phyloP scores from a whole-genome alignment of 495 filamentous ascomycete genomes.

The Chaetomidium leptoderma region DNA sequence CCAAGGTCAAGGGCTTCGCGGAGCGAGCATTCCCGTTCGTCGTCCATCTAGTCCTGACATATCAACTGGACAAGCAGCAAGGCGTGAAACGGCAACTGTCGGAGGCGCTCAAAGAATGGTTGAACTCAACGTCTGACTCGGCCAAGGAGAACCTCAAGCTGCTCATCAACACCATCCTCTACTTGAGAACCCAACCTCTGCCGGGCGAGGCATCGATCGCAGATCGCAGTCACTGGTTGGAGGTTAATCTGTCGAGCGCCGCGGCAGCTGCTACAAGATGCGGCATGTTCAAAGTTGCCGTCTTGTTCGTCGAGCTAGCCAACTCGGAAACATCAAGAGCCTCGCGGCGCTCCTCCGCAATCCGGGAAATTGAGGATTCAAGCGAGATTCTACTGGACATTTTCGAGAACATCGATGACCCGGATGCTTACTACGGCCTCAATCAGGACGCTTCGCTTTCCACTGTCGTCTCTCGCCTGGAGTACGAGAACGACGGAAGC shows the following conservation, averaged over 20 bases:
- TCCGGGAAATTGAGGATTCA: conserved; percentile 51
- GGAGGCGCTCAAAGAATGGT: conserved; percentile 47
- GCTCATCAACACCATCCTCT: conserved; percentile 77
- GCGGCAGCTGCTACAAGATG: conserved; percentile 75
- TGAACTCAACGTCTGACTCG: conserved; percentile 37
- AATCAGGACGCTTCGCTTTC: conserved; percentile 68
- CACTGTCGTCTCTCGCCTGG: conserved; percentile 75
- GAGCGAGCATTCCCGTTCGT: conserved; percentile 71
- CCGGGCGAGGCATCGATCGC: conserved; percentile 69
- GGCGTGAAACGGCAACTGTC: conserved; percentile 48
- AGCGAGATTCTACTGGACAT: conserved; percentile 69
- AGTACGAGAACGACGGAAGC: conserved; percentile 82
- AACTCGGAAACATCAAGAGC: conserved; percentile 49
- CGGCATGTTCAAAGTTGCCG: conserved; percentile 78
- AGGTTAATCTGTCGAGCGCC: conserved; percentile 68
- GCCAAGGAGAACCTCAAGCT: conserved; percentile 50
- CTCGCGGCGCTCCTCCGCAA: conserved; percentile 63
- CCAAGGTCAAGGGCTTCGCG: conserved; percentile 60
- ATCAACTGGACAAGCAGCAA: conserved; percentile 47
- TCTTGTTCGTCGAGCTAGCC: conserved; percentile 76
- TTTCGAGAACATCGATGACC: conserved; percentile 88
- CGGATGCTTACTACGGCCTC: conserved; percentile 94
- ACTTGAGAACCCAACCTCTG: conserved; percentile 76
- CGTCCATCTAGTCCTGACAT: conserved; percentile 69
- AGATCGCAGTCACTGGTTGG: conserved; percentile 79